A percentile compares a stretch with the other conserved stretches of the same genome.
Conservation (phyloP, 2,329 filamentous ascomycete genomes). For the Sporothrix sp. region DNA sequence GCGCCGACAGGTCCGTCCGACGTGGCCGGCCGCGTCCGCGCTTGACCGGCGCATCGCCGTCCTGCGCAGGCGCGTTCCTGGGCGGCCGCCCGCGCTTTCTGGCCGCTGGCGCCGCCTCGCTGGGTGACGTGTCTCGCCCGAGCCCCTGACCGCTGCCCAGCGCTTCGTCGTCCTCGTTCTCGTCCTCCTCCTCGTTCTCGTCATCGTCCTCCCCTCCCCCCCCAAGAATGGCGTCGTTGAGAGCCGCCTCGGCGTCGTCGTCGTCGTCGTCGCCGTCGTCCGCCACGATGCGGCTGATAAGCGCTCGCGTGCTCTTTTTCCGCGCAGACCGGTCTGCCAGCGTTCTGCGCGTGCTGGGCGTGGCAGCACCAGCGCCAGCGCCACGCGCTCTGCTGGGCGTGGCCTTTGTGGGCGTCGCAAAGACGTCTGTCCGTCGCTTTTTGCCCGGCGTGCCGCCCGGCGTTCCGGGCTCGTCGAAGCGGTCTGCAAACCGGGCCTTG, state of each 20-base stretch:
- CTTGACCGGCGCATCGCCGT: slow-evolving; percentile 29
- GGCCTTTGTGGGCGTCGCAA: slow-evolving; percentile 25
- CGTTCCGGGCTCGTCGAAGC: background rate
- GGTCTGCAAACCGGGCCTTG: slow-evolving; percentile 5
- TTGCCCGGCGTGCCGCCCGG: slow-evolving; percentile 5
- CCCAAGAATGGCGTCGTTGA: slow-evolving; percentile 60
- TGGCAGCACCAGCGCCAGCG: slow-evolving; percentile 26
- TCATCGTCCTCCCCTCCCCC: slow-evolving; percentile 25
- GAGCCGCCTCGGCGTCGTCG: slow-evolving; percentile 59
- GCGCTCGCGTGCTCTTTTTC: slow-evolving; percentile 67
- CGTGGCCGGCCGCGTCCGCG: slow-evolving; percentile 16
- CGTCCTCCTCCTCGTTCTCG: slow-evolving; percentile 33
- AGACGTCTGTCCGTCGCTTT: slow-evolving; percentile 11
- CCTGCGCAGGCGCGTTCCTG: too few relatives aligned
- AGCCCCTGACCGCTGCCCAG: slow-evolving; percentile 23
- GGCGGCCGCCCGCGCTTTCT: slow-evolving; percentile 31
- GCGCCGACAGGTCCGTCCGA: slow-evolving; percentile 26
- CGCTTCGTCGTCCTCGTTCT: slow-evolving; percentile 40
- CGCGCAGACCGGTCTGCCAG: slow-evolving; percentile 79
- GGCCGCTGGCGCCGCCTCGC: slow-evolving; percentile 27
- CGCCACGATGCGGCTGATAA: slow-evolving; percentile 62
- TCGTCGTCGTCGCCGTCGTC: slow-evolving; percentile 53
- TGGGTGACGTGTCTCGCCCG: slow-evolving; percentile 1
- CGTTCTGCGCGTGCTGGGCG: slow-evolving; percentile 50
- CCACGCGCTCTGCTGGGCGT: slow-evolving; percentile 21